Conservation (phyloP, 192 early-diverging fungal genomes). For the Coemansia sp. region DNA sequence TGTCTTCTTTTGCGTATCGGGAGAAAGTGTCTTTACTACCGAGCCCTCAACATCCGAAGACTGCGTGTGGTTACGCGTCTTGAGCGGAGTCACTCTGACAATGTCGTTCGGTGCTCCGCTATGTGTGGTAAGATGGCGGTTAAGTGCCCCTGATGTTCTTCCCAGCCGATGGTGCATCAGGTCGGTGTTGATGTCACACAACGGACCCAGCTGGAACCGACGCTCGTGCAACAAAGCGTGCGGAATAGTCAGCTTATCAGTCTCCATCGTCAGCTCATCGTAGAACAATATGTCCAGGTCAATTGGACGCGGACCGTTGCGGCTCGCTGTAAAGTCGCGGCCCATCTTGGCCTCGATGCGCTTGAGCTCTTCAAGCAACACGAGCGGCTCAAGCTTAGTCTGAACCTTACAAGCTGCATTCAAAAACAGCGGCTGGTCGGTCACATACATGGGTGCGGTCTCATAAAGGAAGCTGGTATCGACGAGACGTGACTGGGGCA, state of each 20-base stretch:
- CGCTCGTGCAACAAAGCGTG: constrained; percentile 87
- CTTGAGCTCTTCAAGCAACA: constrained; percentile 76
- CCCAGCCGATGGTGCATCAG: constrained; percentile 87
- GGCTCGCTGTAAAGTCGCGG: constrained; percentile 62
- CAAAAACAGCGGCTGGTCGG: constrained; percentile 88
- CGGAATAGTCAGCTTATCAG: constrained; percentile 75
- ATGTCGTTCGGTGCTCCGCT: constrained; percentile 56
- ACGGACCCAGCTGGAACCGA: constrained; percentile 90
- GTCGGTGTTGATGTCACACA: constrained; percentile 90
- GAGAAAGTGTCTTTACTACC: constrained; percentile 60
- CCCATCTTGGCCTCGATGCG: constrained; percentile 82
- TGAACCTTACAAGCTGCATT: constrained; percentile 85
- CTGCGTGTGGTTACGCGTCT: constrained; percentile 5
- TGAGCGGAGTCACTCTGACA: constrained; percentile 53
- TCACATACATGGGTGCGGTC: constrained; percentile 93
- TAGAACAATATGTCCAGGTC: constrained; percentile 98
- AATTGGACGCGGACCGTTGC: constrained; percentile 89
- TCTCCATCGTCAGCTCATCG: constrained; percentile 70
- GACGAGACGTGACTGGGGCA: constrained; percentile 54
- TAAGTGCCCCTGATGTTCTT: constrained; percentile 67
- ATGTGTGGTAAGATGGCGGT: constrained; percentile 57
- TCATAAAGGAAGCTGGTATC: constrained; percentile 98
- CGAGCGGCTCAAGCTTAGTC: constrained; percentile 74
- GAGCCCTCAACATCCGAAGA: constrained; percentile 35
- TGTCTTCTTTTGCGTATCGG: constrained; percentile 57